Base-by-base conservation (phyloP, 305 asterid genomes). In the Fraxinus nigra region DNA sequence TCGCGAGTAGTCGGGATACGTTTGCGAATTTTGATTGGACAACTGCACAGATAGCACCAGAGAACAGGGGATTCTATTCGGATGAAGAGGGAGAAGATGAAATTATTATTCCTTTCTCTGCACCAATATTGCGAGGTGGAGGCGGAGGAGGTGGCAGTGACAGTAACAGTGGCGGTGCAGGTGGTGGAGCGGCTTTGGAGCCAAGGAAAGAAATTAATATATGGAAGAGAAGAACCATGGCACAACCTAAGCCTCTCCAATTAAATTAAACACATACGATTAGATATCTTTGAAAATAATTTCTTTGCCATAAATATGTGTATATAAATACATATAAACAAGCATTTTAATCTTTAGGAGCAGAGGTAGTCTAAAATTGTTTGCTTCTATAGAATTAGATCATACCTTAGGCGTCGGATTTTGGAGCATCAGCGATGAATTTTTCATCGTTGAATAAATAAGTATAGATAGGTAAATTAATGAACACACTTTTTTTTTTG, bases 121-220 rank as follows among this genome's bases (percentile, higher is more conserved):
- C 91, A 75, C 93, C 93, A 46, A 83, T 90, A 4, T 3, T 78
- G 78, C 33, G 59, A 51, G 82, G 78, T 9, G 80, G 80, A 22
- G 86, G 33, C n/a, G 85, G 78, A 22, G 74, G 78, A 33, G 54
- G 80, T 1, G 81, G 73, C 56, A 86, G 33, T n/a, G 85, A 77
- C 24, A 54, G 81, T 26, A 32, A 78, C 2, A 78, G 80, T 61
- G 83, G 78, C 18, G 80, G 80, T 22, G 86, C 22, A 32, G 14
- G 3, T 38, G 48, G 81, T 51, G 80, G 80, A 24, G 77, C 63
- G 77, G 82, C 51, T 14, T 85, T 91, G 91, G 92, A 90, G 91
- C 93, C 94, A 78, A 92, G 88, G 84, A 93, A 89, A 85, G 98
- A 95, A 85, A 90, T 93, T 54, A 93, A 87, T 86, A 78, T 91